phyloP scores from a whole-genome alignment of 2,329 filamentous ascomycete genomes.

The Stachybotrys elegans region DNA sequence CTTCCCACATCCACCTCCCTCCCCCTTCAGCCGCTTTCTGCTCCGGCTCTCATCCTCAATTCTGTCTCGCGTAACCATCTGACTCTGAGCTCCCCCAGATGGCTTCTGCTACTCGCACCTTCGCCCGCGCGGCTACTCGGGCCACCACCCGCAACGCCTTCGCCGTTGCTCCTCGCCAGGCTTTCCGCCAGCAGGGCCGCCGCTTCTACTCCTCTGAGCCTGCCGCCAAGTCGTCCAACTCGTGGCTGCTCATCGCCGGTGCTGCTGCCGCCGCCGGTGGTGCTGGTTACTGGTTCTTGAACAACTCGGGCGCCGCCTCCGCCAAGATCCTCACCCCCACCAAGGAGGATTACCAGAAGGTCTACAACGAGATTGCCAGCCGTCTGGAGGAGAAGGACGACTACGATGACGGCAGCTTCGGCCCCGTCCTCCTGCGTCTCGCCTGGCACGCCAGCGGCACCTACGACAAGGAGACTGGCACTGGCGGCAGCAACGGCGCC shows the following conservation, averaged over 20 bases:
- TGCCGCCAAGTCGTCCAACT: slow-evolving; percentile 39
- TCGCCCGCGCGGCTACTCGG: slow-evolving; percentile 55
- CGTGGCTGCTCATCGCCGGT: slow-evolving; percentile 52
- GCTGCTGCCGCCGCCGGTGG: slow-evolving; percentile 56
- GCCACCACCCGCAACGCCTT: slow-evolving; percentile 53
- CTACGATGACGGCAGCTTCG: slow-evolving; percentile 95
- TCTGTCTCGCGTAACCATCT: too few species aligned
- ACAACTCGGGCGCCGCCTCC: slow-evolving; percentile 43
- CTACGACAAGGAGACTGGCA: slow-evolving; percentile 81
- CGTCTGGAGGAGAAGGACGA: slow-evolving; percentile 83
- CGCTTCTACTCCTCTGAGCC: slow-evolving; percentile 76
- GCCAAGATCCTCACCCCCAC: slow-evolving; percentile 64
- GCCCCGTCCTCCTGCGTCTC: slow-evolving; percentile 82
- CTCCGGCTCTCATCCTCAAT: slow-evolving; percentile 5
- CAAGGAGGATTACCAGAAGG: slow-evolving; percentile 88
- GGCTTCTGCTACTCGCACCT: slow-evolving; percentile 44
- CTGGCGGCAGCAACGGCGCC: slow-evolving; percentile 91
- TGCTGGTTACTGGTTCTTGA: slow-evolving; percentile 63
- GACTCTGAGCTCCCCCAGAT: slow-evolving; percentile 19
- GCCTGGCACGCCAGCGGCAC: slow-evolving; percentile 95
- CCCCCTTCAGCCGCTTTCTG: slow-evolving; percentile 8
- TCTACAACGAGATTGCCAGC: slow-evolving; percentile 82
- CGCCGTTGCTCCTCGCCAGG: slow-evolving; percentile 55
- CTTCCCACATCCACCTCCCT: slow-evolving; percentile 7
- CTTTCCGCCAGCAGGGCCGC: slow-evolving; percentile 68